Base-by-base conservation (phyloP, 768 basidiomycete genomes). In the Podaxis sp. region DNA sequence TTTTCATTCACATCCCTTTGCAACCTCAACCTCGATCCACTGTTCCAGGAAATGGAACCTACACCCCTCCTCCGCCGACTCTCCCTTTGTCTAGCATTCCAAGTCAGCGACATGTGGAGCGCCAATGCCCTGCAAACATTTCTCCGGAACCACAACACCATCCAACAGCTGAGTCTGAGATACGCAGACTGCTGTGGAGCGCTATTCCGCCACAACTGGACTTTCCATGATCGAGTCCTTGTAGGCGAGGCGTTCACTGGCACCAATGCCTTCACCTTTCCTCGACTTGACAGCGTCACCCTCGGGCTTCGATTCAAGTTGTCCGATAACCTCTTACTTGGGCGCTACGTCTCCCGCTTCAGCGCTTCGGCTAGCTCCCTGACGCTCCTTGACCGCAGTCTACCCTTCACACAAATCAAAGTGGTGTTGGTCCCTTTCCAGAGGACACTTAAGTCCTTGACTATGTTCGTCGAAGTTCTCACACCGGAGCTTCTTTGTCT, bases 91-190 rank as follows among this genome's bases (percentile, higher is more conserved):
- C 58, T 59, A n/a, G 19, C 48, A 5, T 59, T 59, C 36, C 58
- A 59, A 51, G 46, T 51, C 30, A 51, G 36, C 15, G 19, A 59
- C 12, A 59, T 59, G 36, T 59, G 58, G 58, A 59, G 48, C 13
- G 11, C 58, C 22, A 7, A 4, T 28, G 36, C 46, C 8, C 36
- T 59, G 22, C 58, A 59, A 52, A 52, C 57, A 33, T 59, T 59
- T 22, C 33, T 59, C 4, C 46, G 30, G 22, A 51, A 59, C 8
- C 58, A 59, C 15, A 51, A 38, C 30, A 39, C 36, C 6, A 52
- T 59, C 9, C 46, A 51, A 17, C 30, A 59, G 13, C 36, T 59
- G 15, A 36, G 19, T 39, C 24, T 59, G 22, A 33, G 58, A 39
- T 59, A 59, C 7, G 58, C 46, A 22, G 58, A 59, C 6, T 59